A percentile compares a stretch with the other conserved stretches of the same genome.
These are phyloP conservation scores for Sextonia rubra DNA, from an alignment of 164 flowering plant species.

Conservation along the genomic window DNA sequence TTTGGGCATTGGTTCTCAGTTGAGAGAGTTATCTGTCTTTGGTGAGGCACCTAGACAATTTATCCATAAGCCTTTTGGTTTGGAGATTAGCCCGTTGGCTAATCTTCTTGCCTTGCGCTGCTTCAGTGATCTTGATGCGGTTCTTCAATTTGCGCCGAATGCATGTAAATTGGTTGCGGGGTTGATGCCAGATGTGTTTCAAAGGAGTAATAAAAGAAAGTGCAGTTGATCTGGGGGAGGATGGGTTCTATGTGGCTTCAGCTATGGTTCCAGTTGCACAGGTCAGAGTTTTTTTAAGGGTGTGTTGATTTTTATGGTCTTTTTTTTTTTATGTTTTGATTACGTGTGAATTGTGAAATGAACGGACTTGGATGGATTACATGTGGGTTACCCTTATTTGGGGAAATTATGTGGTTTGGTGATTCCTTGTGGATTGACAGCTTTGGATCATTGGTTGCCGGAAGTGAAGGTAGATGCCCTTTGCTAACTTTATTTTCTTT, in stretches of 20 bases:
- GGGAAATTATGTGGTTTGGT: constrained; percentile 68
- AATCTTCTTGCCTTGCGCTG: too few relatives aligned
- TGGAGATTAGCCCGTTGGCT: too few relatives aligned
- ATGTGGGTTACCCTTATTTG: constrained; percentile 63
- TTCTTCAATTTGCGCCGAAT: constrained; percentile 23
- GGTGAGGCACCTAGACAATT: too few relatives aligned
- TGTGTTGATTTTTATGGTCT: constrained; percentile 3
- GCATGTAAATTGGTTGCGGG: constrained; percentile 51
- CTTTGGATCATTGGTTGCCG: constrained; percentile 94
- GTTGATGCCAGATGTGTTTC: constrained; percentile 59
- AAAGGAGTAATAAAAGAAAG: constrained; percentile 68
- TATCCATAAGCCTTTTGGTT: too few relatives aligned
- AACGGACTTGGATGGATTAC: constrained; percentile 8
- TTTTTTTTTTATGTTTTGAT: background rate
- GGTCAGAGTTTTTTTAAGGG: constrained; percentile 34
- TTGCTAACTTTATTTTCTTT: too few relatives aligned
- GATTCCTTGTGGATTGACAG: constrained; percentile 85
- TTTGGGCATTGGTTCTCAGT: too few relatives aligned
- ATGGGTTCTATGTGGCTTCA: constrained; percentile 55
- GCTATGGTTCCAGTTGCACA: constrained; percentile 69
- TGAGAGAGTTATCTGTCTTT: too few relatives aligned
- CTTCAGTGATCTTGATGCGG: constrained; percentile 37
- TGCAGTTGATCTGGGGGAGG: constrained; percentile 51
- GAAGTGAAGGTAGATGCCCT: constrained; percentile 62
- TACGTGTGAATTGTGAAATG: background rate